Base-by-base conservation (phyloP, 2,329 filamentous ascomycete species). In the Fusarium chaquense region DNA sequence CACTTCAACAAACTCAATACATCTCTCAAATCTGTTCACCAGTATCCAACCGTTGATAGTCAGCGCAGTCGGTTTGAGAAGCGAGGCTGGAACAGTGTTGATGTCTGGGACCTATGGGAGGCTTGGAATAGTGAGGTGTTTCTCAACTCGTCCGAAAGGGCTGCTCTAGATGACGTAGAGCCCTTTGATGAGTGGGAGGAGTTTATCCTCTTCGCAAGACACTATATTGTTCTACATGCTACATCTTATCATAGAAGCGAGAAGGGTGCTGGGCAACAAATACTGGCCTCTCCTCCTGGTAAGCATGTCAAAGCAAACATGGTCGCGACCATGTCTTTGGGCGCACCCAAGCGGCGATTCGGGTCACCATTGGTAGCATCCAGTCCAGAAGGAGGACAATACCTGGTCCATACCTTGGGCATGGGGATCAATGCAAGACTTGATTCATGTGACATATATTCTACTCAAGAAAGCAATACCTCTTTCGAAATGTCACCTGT, bases 131-230 rank as follows among this genome's bases (percentile, higher is more conserved):
- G 92, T 69, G 82, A 88, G 16, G 76, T 81, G 4, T 94, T 94
- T 77, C 80, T 97, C 22, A 83, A 83, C 8, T 75, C 84, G 2
- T 79, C 84, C 2, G 85, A 93, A 65, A 86, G 93, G 67, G 81
- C 77, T 36, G 81, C 81, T 13, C 80, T 98, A 16, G 91, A 97
- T 72, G 76, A 81, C 1, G 79, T 94, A 18, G 95, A 98, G 75
- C 89, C 91, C 1, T 98, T 98, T 76, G 95, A 98, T 78, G 94
- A 98, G 79, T 97, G 93, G 93, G 95, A 98, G 79, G 95, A 98
- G 75, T 94, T 98, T 76, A 90, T 91, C 4, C 83, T 97, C 1
- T 97, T 97, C 78, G 89, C 88, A 3, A 89, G 90, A 35, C 94
- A 98, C 79, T 97, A 97, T 78, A 92, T 94, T 72, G 81, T 98